phyloP scores from a whole-genome alignment of 164 flowering plant species.

The Vitis rupestris region DNA sequence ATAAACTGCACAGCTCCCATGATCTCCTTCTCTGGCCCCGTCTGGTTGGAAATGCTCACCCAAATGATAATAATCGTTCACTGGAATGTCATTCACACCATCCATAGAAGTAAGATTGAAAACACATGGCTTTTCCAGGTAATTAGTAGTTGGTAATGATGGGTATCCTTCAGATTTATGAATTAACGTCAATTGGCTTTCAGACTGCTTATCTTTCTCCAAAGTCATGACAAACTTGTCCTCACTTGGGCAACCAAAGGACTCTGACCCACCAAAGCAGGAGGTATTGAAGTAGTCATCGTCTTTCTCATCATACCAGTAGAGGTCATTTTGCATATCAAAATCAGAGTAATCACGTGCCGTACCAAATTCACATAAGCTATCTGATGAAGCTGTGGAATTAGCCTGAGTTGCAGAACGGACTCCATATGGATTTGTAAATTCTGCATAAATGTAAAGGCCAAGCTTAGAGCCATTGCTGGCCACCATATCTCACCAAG shows the following conservation, averaged over 20 bases:
- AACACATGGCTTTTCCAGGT: constrained; percentile 34
- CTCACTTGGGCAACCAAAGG: constrained; percentile 55
- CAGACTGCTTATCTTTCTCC: constrained; percentile 29
- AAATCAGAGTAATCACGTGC: constrained; percentile 81
- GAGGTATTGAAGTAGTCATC: constrained; percentile 51
- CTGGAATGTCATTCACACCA: constrained; percentile 16
- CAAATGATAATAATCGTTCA: constrained; percentile 29
- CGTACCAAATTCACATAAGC: constrained; percentile 77
- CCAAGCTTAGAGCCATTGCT: not conserved
- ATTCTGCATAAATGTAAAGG: constrained; percentile 40
- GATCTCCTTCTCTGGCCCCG: constrained; percentile 13
- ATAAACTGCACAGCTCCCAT: constrained; percentile 6
- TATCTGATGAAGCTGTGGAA: constrained; percentile 73
- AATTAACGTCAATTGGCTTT: constrained; percentile 13
- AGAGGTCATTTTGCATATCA: constrained; percentile 58
- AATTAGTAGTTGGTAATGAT: constrained; percentile 21
- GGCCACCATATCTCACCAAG: not conserved
- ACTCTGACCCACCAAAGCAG: constrained; percentile 38
- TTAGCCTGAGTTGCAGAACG: constrained; percentile 32
- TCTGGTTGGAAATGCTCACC: constrained; percentile 17
- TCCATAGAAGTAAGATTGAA: constrained; percentile 14
- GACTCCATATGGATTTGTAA: constrained; percentile 81
- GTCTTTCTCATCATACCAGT: constrained; percentile 67
- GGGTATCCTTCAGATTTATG: constrained; percentile 31
- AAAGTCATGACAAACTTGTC: constrained; percentile 72